phyloP scores from a whole-genome alignment of 2,329 filamentous ascomycete genomes.

The Sporothrix phasma region DNA sequence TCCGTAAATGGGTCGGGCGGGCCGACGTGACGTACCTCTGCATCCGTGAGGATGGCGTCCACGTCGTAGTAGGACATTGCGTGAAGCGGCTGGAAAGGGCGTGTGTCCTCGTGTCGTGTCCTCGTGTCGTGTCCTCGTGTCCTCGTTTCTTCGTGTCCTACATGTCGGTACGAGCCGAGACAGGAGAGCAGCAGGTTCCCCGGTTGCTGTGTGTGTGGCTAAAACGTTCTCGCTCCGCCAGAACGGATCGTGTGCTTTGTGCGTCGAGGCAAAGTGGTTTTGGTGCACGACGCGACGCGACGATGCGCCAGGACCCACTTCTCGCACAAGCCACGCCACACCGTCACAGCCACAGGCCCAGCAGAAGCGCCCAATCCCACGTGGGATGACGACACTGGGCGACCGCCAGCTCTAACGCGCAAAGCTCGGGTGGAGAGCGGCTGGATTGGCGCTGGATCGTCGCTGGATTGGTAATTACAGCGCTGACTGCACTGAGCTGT shows the following conservation, averaged over 20 bases:
- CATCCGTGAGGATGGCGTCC: constrained; percentile 74
- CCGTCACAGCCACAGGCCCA: not conserved
- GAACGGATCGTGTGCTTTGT: not conserved
- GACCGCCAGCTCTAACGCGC: constrained; percentile 1
- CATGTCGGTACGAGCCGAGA: not conserved
- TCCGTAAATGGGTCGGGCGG: not conserved
- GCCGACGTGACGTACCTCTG: constrained; percentile 50
- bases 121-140: too few relatives aligned
- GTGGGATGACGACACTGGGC: constrained; percentile 12
- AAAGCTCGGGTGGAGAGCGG: constrained; percentile 16
- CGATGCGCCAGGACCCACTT: not conserved
- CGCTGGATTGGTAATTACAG: too few relatives aligned
- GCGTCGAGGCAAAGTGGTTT: too few relatives aligned
- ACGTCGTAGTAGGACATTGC: constrained; percentile 74
- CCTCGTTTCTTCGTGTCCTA: not conserved
- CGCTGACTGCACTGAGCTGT: too few relatives aligned
- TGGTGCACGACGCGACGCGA: constrained; percentile 8
- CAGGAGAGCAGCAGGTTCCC: not conserved
- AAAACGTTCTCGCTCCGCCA: not conserved
- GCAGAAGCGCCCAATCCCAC: not conserved
- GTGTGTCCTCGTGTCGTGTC: too few relatives aligned
- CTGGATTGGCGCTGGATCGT: constrained; percentile 5
- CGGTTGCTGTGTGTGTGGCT: not conserved
- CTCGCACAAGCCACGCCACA: not conserved
- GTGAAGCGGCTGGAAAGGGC: not conserved